phyloP scores from a whole-genome alignment of 495 filamentous ascomycete genomes.

The Penicillium turbatum region DNA sequence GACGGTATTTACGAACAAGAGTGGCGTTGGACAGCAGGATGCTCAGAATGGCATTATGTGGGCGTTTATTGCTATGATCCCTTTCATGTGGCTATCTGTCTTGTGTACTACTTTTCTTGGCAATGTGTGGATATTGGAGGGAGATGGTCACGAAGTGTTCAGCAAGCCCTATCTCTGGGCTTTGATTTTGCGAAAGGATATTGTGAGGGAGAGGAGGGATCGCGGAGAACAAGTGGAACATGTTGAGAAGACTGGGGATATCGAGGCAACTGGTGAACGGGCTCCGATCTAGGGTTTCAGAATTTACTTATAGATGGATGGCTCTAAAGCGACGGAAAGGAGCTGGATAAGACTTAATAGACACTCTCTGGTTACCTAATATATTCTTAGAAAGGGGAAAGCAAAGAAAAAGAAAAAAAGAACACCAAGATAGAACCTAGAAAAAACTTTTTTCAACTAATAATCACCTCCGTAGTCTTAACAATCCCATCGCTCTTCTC shows the following conservation, averaged over 20 bases:
- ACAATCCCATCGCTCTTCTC: not conserved
- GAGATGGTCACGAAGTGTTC: conserved; percentile 19
- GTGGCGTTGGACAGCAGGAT: conserved; percentile 26
- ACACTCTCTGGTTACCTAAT: too few relatives aligned
- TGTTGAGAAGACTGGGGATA: not conserved
- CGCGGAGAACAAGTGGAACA: not conserved
- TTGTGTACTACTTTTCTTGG: conserved; percentile 44
- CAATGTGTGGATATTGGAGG: conserved; percentile 50
- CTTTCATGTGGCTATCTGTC: conserved; percentile 48
- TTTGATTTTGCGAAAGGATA: conserved; percentile 6
- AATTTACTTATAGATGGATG: not conserved
- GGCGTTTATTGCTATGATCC: conserved; percentile 52
- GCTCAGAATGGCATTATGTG: conserved; percentile 46
- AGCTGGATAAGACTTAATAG: too few relatives aligned
- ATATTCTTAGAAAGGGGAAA: not conserved
- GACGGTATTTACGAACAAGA: conserved; percentile 56
- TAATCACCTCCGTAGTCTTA: not conserved
- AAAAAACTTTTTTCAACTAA: not conserved
- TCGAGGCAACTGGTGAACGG: not conserved
- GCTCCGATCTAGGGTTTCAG: not conserved
- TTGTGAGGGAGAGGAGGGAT: not conserved
- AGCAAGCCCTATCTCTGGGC: conserved; percentile 15
- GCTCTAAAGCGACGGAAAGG: too few relatives aligned
- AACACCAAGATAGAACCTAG: not conserved
- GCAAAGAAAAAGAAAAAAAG: not conserved